Percentiles rank a stretch among this genome's conserved stretches.
phyloP scores from a whole-genome alignment of 108 stramenopile species.

The Seminavis robusta region DNA sequence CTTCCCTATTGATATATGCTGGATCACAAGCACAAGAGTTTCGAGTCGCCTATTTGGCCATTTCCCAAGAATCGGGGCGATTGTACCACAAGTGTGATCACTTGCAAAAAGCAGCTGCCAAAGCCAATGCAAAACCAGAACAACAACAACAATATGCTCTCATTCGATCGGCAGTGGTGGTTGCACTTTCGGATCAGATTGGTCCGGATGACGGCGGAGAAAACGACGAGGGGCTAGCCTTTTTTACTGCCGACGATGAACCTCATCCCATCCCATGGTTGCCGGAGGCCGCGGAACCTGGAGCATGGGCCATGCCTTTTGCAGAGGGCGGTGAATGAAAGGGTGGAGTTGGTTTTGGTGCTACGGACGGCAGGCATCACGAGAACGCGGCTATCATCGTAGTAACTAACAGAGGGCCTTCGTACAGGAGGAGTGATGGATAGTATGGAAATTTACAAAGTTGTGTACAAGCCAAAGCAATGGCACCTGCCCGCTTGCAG shows the following conservation, averaged over 20 bases:
- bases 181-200: constrained; percentile 35
- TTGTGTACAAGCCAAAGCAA: too few relatives aligned
- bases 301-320: constrained; percentile 38
- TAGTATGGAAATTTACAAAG: too few relatives aligned
- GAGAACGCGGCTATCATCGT: too few relatives aligned
- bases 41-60: constrained; percentile 15
- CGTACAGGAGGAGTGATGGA: too few relatives aligned
- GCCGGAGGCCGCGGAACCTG: constrained; percentile 28
- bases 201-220: background rate
- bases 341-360: too few relatives aligned
- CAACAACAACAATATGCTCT: constrained; percentile 23
- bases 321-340: too few relatives aligned
- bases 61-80: constrained; percentile 27
- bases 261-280: constrained; percentile 5
- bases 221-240: background rate
- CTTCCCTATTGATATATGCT: constrained; percentile 16
- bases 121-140: background rate
- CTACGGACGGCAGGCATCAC: too few relatives aligned
- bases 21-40: constrained; percentile 28
- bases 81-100: constrained; percentile 39
- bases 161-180: constrained; percentile 34
- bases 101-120: background rate
- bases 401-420: too few relatives aligned
- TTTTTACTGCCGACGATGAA: background rate
- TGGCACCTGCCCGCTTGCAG: too few relatives aligned